Evolutionary conservation across 139 green algal species (phyloP).

Genomic region (Chlamydomonas incerta): DNA sequence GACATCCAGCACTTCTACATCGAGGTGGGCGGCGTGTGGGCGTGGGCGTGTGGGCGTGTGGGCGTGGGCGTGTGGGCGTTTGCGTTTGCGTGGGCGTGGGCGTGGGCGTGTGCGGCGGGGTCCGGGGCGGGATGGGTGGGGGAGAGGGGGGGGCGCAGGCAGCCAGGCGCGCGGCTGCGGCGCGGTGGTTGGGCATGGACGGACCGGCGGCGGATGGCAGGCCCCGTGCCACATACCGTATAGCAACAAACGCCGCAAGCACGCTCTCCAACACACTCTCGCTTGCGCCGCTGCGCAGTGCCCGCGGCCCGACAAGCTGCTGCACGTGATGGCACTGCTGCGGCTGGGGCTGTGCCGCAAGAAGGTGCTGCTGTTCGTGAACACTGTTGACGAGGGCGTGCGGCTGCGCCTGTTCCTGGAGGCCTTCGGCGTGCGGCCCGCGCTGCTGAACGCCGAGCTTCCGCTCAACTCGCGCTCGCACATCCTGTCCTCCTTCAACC

Average conservation of each 20-base stretch:
- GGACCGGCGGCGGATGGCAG: too few species aligned
- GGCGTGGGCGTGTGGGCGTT: too few species aligned
- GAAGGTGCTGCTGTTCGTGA: slow-evolving; percentile 95
- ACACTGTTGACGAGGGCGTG: slow-evolving; percentile 76
- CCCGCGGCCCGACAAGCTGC: slow-evolving; percentile 65
- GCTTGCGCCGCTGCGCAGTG: slow-evolving; percentile 26
- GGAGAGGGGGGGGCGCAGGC: too few species aligned
- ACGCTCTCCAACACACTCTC: too few species aligned
- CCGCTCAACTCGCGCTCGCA: slow-evolving; percentile 84
- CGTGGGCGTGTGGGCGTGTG: not conserved
- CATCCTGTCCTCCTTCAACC: slow-evolving; percentile 70
- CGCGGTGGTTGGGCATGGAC: too few species aligned
- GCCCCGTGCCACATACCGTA: too few species aligned
- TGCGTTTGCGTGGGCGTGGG: too few species aligned
- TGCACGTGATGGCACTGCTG: slow-evolving; percentile 85
- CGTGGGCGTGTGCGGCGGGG: too few species aligned
- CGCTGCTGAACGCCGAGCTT: slow-evolving; percentile 87
- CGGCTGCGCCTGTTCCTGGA: slow-evolving; percentile 94
- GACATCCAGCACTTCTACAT: slow-evolving; percentile 50
- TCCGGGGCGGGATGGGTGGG: too few species aligned
- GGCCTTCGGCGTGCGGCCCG: slow-evolving; percentile 88
- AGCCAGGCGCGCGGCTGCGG: too few species aligned
- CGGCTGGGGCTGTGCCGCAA: slow-evolving; percentile 81
- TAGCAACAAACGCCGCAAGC: too few species aligned
- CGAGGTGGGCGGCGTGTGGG: not conserved